Percentiles rank a stretch among this genome's conserved stretches.
These are phyloP conservation scores for Skeletonema potamos DNA, from an alignment of 108 stramenopile species.

Conservation along the genomic window DNA sequence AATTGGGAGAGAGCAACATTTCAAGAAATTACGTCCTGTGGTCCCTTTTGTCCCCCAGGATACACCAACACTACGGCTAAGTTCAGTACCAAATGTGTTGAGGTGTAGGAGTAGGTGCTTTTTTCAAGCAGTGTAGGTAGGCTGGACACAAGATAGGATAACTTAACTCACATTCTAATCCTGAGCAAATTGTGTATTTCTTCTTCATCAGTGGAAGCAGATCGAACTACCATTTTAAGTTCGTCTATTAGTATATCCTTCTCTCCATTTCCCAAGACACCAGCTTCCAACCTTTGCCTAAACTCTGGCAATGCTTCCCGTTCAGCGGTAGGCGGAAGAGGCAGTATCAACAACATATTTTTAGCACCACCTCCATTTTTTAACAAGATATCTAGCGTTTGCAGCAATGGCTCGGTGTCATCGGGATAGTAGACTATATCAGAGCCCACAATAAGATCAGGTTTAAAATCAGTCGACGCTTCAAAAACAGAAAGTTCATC, in stretches of 20 bases:
- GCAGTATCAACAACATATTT: conserved; percentile 20
- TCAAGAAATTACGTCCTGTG: too few relatives aligned
- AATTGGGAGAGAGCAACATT: too few relatives aligned
- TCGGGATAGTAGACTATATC: conserved; percentile 41
- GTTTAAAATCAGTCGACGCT: not conserved
- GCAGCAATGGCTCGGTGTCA: conserved; percentile 35
- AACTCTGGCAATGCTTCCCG: conserved; percentile 41
- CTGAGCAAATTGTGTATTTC: conserved; percentile 11
- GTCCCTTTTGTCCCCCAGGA: too few relatives aligned
- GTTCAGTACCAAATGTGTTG: too few relatives aligned
- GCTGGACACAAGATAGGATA: too few relatives aligned
- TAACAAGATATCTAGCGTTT: conserved; percentile 31
- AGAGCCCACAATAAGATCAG: conserved; percentile 41
- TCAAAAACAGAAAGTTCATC: conserved; percentile 5
- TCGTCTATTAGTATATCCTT: conserved; percentile 1
- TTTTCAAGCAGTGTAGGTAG: too few relatives aligned
- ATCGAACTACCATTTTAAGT: not conserved
- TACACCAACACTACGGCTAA: too few relatives aligned
- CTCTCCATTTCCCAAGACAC: not conserved
- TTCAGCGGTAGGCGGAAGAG: conserved; percentile 32
- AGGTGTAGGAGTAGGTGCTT: too few relatives aligned
- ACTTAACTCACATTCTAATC: not conserved
- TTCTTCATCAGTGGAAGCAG: not conserved
- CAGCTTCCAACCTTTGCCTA: conserved; percentile 10
- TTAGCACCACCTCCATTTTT: conserved; percentile 2